phyloP scores from a whole-genome alignment of 148 eudicot genomes.

The Talinum fruticosum region DNA sequence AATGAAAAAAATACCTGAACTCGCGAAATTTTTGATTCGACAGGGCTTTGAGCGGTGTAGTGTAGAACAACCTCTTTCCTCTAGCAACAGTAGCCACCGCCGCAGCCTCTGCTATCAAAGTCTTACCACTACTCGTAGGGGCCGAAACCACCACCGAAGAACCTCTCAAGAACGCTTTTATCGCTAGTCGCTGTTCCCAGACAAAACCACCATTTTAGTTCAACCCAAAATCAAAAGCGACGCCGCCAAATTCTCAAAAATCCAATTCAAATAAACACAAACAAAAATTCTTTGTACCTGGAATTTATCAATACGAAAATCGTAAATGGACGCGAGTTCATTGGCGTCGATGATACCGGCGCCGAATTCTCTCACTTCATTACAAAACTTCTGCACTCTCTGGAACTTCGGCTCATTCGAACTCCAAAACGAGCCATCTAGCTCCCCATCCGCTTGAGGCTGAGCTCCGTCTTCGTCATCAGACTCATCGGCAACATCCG shows the following conservation, averaged over 20 bases:
- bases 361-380: constrained; percentile 71
- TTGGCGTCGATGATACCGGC: constrained; percentile 63
- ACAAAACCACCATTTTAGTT: background rate
- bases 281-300: constrained; percentile 47
- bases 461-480: constrained; percentile 37
- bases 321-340: constrained; percentile 76
- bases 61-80: constrained; percentile 82
- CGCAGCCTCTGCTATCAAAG: constrained; percentile 94
- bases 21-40: constrained; percentile 98
- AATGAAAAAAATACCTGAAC: constrained; percentile 50
- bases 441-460: constrained; percentile 26
- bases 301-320: constrained; percentile 84
- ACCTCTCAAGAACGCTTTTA: constrained; percentile 85
- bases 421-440: constrained; percentile 32
- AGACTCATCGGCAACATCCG: constrained; percentile 24
- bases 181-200: constrained; percentile 54
- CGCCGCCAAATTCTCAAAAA: background rate
- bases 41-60: constrained; percentile 94
- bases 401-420: constrained; percentile 58
- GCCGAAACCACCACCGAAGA: constrained; percentile 98
- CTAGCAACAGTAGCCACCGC: constrained; percentile 86
- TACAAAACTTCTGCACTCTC: constrained; percentile 67
- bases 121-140: constrained; percentile 96
- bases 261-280: background rate
- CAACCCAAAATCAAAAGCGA: background rate